These are phyloP conservation scores for Eimeria nieschulzi DNA, from an alignment of 169 alveolate species.

Conservation along the genomic window DNA sequence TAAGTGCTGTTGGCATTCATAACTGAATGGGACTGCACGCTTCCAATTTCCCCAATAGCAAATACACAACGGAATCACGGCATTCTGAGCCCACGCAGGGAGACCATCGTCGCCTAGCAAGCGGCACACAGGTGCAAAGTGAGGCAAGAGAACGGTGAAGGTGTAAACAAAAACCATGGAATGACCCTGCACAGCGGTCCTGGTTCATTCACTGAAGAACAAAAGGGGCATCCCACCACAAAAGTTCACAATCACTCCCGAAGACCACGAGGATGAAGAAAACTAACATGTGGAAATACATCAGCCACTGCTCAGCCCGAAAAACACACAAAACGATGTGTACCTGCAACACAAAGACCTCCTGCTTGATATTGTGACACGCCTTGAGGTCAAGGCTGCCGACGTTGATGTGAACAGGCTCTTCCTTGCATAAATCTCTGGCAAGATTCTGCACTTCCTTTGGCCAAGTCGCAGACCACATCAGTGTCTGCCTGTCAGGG, in stretches of 20 bases:
- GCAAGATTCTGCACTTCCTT: constrained; percentile 95
- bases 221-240: neutral
- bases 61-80: too few species aligned
- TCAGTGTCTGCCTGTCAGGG: constrained; percentile 94
- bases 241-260: neutral
- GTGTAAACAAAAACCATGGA: too few species aligned
- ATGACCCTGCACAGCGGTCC: too few species aligned
- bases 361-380: constrained; percentile 93
- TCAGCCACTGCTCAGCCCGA: neutral
- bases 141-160: too few species aligned
- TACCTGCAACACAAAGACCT: constrained; percentile 84
- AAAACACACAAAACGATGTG: neutral
- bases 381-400: constrained; percentile 94
- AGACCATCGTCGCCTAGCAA: too few species aligned
- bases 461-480: constrained; percentile 99
- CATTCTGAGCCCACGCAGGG: too few species aligned
- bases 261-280: neutral
- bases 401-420: constrained; percentile 96
- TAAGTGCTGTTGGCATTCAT: too few species aligned
- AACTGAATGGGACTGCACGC: too few species aligned
- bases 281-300: neutral
- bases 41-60: too few species aligned
- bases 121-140: too few species aligned
- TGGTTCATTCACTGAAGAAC: neutral
- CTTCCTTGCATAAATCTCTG: constrained; percentile 93